Evolutionary conservation across 208 protist species (phyloP).

Genomic region (Sergeia podlipaevii): DNA sequence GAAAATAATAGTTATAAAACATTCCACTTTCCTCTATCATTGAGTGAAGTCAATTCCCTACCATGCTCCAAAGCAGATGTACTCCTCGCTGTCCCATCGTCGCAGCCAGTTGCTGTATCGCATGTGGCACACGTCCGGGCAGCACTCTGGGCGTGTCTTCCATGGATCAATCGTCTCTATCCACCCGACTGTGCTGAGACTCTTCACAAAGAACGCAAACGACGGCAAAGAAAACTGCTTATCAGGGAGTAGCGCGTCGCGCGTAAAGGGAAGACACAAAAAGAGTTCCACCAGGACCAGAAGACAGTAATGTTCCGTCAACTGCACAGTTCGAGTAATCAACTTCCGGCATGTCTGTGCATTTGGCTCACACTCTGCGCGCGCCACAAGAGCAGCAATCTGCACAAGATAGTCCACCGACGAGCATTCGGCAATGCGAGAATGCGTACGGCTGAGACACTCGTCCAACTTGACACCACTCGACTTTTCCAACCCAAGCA

Average conservation of each 20-base stretch:
- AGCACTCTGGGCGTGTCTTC: conserved; percentile 12
- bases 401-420: conserved; percentile 15
- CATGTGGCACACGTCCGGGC: conserved; percentile 56
- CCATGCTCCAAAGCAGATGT: conserved; percentile 62
- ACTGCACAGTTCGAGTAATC: conserved; percentile 18
- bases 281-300: conserved; percentile 62
- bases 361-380: conserved; percentile 14
- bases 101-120: conserved; percentile 80
- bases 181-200: conserved; percentile 23
- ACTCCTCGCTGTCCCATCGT: conserved; percentile 73
- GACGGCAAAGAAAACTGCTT: conserved; percentile 10
- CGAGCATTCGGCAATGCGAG: too few species aligned
- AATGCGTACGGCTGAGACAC: conserved; percentile 2
- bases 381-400: conserved; percentile 13
- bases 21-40: too few species aligned
- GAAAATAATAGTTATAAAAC: too few species aligned
- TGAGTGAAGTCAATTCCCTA: too few species aligned
- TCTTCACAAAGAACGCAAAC: conserved; percentile 40
- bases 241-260: background rate
- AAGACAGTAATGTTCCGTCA: conserved; percentile 54
- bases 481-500: conserved; percentile 9
- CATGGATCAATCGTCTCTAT: conserved; percentile 75
- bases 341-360: conserved; percentile 6
- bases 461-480: conserved; percentile 9
- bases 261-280: conserved; percentile 22